Base-by-base conservation (phyloP, 768 basidiomycete genomes). In the Podaxis sp. region DNA sequence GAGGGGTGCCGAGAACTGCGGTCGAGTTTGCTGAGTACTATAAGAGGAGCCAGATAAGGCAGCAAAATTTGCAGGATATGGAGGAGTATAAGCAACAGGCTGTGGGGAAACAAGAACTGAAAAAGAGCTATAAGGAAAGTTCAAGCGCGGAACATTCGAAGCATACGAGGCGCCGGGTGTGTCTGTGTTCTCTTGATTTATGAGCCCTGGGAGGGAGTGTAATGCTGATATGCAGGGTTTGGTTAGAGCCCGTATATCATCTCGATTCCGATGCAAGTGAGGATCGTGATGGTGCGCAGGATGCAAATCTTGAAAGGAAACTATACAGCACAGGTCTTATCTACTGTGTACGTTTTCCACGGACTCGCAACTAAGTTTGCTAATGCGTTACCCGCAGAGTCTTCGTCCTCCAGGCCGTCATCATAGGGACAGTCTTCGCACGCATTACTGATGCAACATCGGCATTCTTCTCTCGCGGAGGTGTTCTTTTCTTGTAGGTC, bases 401-500 rank as follows among this genome's bases (percentile, higher is more conserved):
- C 2, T 76, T 76, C 55, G 69, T 82, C 37, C 64, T 81, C 20
- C 74, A 77, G 61, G 71, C 66, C 24, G 59, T 78, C 46, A 77
- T 80, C 66, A 77, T 87, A 58, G 88, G 89, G 7, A 87, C 86
- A 0, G 81, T 87, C 48, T 91, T 89, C 78, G 78, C 83, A 62
- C 75, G 77, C 5, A 73, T 87, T 48, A 76, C 80, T 2, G 77
- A 84, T 17, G 70, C 75, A 17, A 88, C 89, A 0, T 67, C 76
- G 3, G 85, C 82, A 20, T 86, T 85, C 71, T 91, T 88, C 75
- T 85, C 87, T 15, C 82, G 90, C 28, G 90, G 88, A 33, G 86
- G 90, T 77, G 77, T 89, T 13, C 73, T 93, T 28, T 91, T 89
- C 79, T 90, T 91, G 81, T 85, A 74, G 36, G 82, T 74, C 40